Percentiles rank a stretch among this genome's conserved stretches.
Conservation (phyloP, 495 filamentous ascomycete genomes). For the Cudoniella acicularis region DNA sequence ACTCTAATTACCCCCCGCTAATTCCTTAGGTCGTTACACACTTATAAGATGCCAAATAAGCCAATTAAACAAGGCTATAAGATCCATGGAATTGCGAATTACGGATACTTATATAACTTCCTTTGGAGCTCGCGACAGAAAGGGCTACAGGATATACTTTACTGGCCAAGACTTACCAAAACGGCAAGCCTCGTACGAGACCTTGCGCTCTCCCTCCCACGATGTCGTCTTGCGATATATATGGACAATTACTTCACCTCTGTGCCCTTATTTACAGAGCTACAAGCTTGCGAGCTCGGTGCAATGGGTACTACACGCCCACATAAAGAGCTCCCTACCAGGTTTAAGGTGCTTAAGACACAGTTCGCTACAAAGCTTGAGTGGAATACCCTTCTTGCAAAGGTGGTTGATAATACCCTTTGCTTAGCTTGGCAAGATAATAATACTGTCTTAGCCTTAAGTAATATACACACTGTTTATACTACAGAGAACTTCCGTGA, state of each 20-base stretch:
- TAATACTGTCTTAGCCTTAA: conserved; percentile 13
- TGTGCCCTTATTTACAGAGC: conserved; percentile 4
- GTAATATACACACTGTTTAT: conserved; percentile 11
- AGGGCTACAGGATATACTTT: conserved; percentile 6
- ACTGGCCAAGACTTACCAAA: not conserved
- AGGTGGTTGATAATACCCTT: conserved; percentile 7
- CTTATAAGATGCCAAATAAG: conserved; percentile 22
- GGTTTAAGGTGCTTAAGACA: conserved; percentile 1
- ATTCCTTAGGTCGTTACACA: too few relatives aligned
- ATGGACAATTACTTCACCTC: too few relatives aligned
- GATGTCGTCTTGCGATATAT: not conserved
- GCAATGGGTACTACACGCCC: conserved; percentile 7
- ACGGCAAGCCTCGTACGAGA: not conserved
- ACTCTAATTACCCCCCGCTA: too few relatives aligned
- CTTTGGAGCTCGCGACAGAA: conserved; percentile 5
- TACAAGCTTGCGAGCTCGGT: conserved; percentile 1
- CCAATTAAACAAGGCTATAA: too few relatives aligned
- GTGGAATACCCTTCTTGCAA: conserved; percentile 14
- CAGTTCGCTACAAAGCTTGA: conserved; percentile 8
- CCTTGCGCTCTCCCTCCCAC: conserved; percentile 1
- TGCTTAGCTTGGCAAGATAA: conserved; percentile 17
- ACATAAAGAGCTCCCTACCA: conserved; percentile 6
- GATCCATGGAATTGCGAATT: conserved; percentile 6
- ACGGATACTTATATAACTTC: conserved; percentile 11
- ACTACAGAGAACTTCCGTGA: not conserved